Conservation (phyloP, 2,329 filamentous ascomycete species). For the Epichloe amarillans region DNA sequence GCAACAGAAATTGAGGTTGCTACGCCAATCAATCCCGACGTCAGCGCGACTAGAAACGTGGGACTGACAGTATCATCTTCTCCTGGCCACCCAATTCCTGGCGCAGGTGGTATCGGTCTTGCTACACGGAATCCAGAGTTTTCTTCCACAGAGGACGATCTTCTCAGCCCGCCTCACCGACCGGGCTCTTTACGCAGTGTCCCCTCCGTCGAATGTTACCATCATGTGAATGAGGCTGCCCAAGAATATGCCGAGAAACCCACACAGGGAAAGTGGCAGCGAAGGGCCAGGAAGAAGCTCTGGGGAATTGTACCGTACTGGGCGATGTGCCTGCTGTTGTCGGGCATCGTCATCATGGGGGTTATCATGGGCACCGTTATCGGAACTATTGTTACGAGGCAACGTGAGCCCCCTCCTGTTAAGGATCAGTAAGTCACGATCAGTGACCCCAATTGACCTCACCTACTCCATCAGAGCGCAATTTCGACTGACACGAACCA, state of each 20-base stretch:
- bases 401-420: not conserved
- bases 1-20: slow-evolving; percentile 11
- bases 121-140: slow-evolving; percentile 51
- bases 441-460: not conserved
- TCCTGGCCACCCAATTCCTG: slow-evolving; percentile 25
- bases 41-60: not conserved
- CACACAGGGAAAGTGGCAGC: slow-evolving; percentile 36
- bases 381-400: slow-evolving; percentile 12
- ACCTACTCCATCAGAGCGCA: not conserved
- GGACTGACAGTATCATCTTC: not conserved
- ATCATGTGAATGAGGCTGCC: slow-evolving; percentile 41
- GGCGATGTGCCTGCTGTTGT: slow-evolving; percentile 39
- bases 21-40: not conserved
- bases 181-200: slow-evolving; percentile 40
- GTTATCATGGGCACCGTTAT: slow-evolving; percentile 42
- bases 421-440: slow-evolving; percentile 14
- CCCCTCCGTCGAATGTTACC: slow-evolving; percentile 26
- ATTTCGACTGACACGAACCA: slow-evolving; percentile 1
- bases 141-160: slow-evolving; percentile 39
- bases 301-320: slow-evolving; percentile 49
- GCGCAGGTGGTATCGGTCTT: slow-evolving; percentile 48
- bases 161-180: slow-evolving; percentile 28
- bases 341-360: slow-evolving; percentile 39
- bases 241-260: slow-evolving; percentile 33
- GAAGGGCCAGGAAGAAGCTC: slow-evolving; percentile 37